Conservation (phyloP, 495 filamentous ascomycete species). For the Neurospora discreta region DNA sequence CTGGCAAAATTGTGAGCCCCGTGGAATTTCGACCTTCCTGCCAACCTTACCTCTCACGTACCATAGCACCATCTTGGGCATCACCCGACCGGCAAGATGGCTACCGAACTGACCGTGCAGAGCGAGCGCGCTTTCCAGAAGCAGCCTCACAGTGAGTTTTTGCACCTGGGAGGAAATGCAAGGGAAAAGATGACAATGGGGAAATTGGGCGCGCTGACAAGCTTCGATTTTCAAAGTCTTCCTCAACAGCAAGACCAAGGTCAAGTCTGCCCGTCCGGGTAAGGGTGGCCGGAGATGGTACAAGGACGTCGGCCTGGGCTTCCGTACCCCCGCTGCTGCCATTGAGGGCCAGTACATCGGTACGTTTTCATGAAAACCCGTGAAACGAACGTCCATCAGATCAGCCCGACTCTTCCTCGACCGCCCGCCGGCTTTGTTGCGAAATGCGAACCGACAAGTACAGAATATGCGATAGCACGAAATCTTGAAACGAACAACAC, state of each 20-base stretch:
- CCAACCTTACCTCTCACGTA: constrained; percentile 9
- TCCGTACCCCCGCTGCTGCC: constrained; percentile 92
- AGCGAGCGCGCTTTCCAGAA: constrained; percentile 98
- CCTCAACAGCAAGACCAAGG: constrained; percentile 82
- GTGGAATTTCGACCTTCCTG: constrained; percentile 8
- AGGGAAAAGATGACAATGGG: not conserved
- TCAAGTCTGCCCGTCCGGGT: constrained; percentile 72
- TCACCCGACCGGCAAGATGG: constrained; percentile 65
- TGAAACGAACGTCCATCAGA: not conserved
- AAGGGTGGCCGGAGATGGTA: constrained; percentile 89
- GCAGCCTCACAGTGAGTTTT: constrained; percentile 73
- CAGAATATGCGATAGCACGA: not conserved
- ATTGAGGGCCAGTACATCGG: constrained; percentile 99
- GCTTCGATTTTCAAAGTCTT: constrained; percentile 46
- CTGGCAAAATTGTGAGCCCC: constrained; percentile 18
- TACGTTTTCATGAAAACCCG: constrained; percentile 43
- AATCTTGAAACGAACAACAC: not conserved
- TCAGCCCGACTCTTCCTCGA: not conserved
- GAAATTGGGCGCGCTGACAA: constrained; percentile 9
- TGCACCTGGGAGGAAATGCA: not conserved
- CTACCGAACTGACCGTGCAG: constrained; percentile 96
- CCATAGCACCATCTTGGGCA: constrained; percentile 19
- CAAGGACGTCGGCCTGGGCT: constrained; percentile 98
- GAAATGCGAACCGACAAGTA: not conserved
- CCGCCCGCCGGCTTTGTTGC: not conserved